Evolutionary conservation across 164 flowering plant genomes (phyloP), one percentile per base, ranked within the genome.

Genomic region (Santalum album): DNA sequence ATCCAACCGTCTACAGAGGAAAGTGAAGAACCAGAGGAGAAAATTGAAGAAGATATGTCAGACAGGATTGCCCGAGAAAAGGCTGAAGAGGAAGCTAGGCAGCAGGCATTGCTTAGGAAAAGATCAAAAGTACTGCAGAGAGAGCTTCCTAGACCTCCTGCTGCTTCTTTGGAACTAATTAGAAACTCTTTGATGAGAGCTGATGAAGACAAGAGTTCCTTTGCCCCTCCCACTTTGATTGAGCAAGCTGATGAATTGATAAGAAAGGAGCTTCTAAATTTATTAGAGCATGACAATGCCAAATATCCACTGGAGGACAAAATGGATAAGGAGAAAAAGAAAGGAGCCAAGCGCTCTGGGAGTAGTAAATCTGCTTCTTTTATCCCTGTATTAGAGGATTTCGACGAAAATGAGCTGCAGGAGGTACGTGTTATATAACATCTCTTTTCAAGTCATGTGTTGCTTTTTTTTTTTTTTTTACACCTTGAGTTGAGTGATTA

Each of bases 111-210:
- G 20, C 96, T 89, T 18, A 78, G 73, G 67, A 94, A 94, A 69
- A 83, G 97, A 67, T 94, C 99, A 43, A 94, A 94, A 77, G 99
- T 94, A 39, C 67, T 94, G 64, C 99, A 94, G 73, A 79, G 99
- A 69, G 99, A 84, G 70, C 84, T 94, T 7, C 99, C 97, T 64
- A 75, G 99, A 58, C 99, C 99, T 57, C 95, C 99, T 55, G 59
- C 70, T 65, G 80, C 83, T 65, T 80, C 99, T 23, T 34, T 94
- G 70, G 96, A 83, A n/a, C 77, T 87, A 25, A 79, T 94, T 53
- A 87, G 70, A 58, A 74, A 73, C 51, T 85, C 96, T 6, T 68
- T 94, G 78, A 54, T 76, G 49, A 80, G 73, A 64, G 64, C 88
- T 34, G 88, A 86, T 63, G 98, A 78, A 66, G 98, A 86, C 59